Evolutionary conservation across 1,284 basidiomycete genomes (phyloP), one percentile per base, ranked within the genome.

Genomic region (Pseudozyma hubeiensis): DNA sequence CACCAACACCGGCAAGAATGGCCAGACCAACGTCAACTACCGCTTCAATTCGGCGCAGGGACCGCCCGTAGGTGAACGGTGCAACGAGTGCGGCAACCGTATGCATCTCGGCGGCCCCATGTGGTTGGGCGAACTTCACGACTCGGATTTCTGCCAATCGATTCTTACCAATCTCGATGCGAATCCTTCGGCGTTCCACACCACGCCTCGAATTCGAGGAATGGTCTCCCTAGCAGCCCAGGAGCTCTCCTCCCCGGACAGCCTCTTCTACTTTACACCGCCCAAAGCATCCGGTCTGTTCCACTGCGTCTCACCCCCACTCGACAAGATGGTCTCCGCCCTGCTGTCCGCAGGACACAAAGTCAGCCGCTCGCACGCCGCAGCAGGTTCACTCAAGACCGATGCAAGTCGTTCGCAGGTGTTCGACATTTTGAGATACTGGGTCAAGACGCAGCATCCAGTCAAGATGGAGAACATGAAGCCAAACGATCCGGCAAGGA

Each of bases 181-280:
- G 50, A 89, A 92, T 70, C 68, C 71, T 4, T 49, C 49, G 9
- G 54, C 65, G 1, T 97, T 96, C 82, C 90, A 90, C 24, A 99
- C 97, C 0, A 88, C 89, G 30, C 79, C 89, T 0, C 88, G 97
- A 50, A 98, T 99, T 90, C 91, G 91, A 84, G 96, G 97, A 1
- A 99, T 99, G 97, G 87, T 98, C 49, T 91, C 90, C 5, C 88
- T 96, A 0, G 94, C 95, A 0, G 89, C 90, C 79, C 91, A 95
- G 86, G 95, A 93, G 53, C 86, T 96, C 10, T 86, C 89, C 13
- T 56, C 57, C 6, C 45, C 48, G 16, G 61, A 75, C 1, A 86
- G 87, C 5, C 91, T 91, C 0, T 97, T 98, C 86, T 99, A 94
- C 86, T 98, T 98, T 82, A 94, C 93, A 0, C 93, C 94, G 0